Evolutionary conservation across 345 rosid genomes (phyloP), one percentile per base, ranked within the genome.

Genomic region (Arabis hirsuta): DNA sequence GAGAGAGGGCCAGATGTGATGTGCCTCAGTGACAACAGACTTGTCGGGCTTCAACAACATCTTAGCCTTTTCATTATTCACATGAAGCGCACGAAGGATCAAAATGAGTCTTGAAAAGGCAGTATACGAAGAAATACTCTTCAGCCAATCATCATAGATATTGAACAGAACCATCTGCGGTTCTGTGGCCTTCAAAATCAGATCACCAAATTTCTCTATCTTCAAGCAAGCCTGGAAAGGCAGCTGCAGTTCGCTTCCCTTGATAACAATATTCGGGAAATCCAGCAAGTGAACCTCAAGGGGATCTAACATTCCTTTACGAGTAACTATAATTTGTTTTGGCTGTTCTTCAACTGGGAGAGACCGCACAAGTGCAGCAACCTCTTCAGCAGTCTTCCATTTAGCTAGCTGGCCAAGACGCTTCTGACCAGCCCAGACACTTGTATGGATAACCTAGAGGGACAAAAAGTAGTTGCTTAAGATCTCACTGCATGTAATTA

Each of bases 381-480:
- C 99, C 80, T 96, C 98, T 85, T 96, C 99, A 47, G 98, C 98
- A 36, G 99, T 90, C 69, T 96, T 96, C 97, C 99, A 96, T 78
- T 90, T 92, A 2, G 97, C 97, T 56, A 96, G 88, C 82, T 96
- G 98, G 73, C 99, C 97, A 44, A 96, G 96, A 87, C 98, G 99
- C 84, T 96, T 96, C 84, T 96, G 99, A 76, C 99, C 98, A 45
- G 98, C 99, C 98, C 97, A 90, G 4, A 92, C 98, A 65, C 99
- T 92, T 50, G 99, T 92, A 79, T 92, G 98, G 74, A 92, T 96
- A 55, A 92, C 99, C 97, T 94, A 83, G 8, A 62, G 39, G 38
- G 24, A n/a, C 42, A 39, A 55, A 62, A 48, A 62, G 32, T 19
- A 56, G 38, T 53, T 22, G 26, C 52, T 14, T 61, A 60, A 36